Evolutionary conservation across 225 moss, liverwort and hornwort genomes (phyloP).

Genomic region (Lunularia cruciata): DNA sequence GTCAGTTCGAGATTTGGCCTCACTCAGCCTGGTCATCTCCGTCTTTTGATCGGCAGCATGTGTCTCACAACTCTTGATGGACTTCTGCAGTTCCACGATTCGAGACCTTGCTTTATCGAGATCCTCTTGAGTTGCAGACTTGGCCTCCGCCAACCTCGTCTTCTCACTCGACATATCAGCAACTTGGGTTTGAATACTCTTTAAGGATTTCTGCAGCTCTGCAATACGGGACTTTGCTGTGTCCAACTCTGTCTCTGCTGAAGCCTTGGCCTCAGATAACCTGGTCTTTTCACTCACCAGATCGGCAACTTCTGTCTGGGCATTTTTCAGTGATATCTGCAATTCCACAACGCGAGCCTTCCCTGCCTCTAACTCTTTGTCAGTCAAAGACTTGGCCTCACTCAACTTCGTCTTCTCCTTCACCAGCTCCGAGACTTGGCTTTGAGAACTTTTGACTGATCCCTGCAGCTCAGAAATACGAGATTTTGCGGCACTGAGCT

Average conservation of each 20-base stretch:
- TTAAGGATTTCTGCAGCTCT: constrained; percentile 1
- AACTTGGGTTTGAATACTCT: neutral
- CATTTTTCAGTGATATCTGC: constrained; percentile 17
- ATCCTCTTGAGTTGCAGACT: constrained; percentile 10
- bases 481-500: constrained; percentile 12
- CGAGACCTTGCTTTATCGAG: neutral
- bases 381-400: constrained; percentile 7
- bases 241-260: neutral
- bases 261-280: constrained; percentile 7
- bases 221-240: constrained; percentile 12
- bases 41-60: neutral
- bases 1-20: constrained; percentile 9
- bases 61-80: neutral
- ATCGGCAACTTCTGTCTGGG: constrained; percentile 10
- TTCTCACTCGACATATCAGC: constrained; percentile 11
- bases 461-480: constrained; percentile 18
- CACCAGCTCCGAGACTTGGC: constrained; percentile 2
- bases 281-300: constrained; percentile 12
- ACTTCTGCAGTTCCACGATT: constrained; percentile 17
- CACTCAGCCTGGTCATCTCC: constrained; percentile 14
- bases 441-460: constrained; percentile 6
- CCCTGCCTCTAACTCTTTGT: neutral
- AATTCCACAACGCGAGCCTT: constrained; percentile 10
- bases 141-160: constrained; percentile 11
- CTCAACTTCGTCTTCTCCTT: constrained; percentile 13